phyloP scores from a whole-genome alignment of 441 rosid genomes.

The Mallotus repandus region DNA sequence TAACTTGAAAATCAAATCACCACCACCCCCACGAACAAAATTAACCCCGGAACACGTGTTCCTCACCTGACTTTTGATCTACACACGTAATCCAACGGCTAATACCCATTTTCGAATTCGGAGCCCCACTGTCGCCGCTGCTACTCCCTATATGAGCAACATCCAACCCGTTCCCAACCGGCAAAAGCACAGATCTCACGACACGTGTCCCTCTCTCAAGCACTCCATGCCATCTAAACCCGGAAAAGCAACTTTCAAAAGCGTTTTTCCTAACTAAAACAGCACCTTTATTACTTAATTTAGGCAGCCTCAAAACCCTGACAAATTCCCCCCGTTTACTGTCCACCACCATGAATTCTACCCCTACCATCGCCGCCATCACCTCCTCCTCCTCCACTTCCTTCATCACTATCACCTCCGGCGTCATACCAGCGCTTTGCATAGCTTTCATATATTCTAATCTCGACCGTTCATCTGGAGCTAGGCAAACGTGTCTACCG shows the following conservation, averaged over 20 bases:
- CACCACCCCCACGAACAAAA: not conserved
- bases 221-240: slow-evolving; percentile 55
- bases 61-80: slow-evolving; percentile 70
- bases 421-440: slow-evolving; percentile 28
- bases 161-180: slow-evolving; percentile 77
- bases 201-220: slow-evolving; percentile 54
- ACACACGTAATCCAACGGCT: slow-evolving; percentile 77
- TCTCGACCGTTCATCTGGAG: slow-evolving; percentile 64
- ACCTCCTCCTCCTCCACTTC: slow-evolving; percentile 53
- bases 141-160: slow-evolving; percentile 54
- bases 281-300: slow-evolving; percentile 60
- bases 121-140: slow-evolving; percentile 16
- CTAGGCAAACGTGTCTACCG: slow-evolving; percentile 74
- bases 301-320: slow-evolving; percentile 53
- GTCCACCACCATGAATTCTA: slow-evolving; percentile 77
- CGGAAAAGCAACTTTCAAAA: slow-evolving; percentile 33
- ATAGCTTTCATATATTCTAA: slow-evolving; percentile 42
- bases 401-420: slow-evolving; percentile 43
- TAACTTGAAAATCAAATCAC: not conserved
- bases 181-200: slow-evolving; percentile 57
- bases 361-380: slow-evolving; percentile 45
- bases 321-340: slow-evolving; percentile 52
- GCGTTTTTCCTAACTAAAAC: slow-evolving; percentile 75
- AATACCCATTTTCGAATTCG: slow-evolving; percentile 24
- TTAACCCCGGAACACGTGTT: slow-evolving; percentile 52